A percentile compares a stretch with the other conserved stretches of the same genome.
Evolutionary conservation across 345 rosid species (phyloP).

Genomic region (Lepidium sativum): DNA sequence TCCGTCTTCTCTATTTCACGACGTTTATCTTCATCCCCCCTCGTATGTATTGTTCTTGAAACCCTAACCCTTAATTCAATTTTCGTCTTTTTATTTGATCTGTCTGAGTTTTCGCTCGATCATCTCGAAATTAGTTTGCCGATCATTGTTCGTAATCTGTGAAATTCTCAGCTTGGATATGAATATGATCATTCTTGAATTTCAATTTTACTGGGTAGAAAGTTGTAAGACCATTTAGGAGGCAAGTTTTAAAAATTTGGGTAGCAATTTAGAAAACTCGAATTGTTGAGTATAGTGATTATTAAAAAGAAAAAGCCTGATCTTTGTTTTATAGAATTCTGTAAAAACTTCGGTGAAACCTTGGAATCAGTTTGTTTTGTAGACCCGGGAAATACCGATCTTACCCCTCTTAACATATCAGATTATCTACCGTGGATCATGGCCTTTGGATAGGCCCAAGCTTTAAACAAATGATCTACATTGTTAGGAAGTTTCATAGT

Average conservation of each 20-base stretch:
- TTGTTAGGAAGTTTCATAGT: too few relatives aligned
- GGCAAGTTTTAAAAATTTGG: background rate
- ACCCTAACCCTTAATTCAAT: background rate
- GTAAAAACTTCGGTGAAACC: background rate
- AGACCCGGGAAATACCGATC: background rate
- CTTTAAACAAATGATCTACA: background rate
- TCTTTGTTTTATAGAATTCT: background rate
- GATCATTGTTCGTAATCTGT: background rate
- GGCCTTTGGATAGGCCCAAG: constrained; percentile 9
- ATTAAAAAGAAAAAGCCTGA: background rate
- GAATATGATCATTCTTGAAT: background rate
- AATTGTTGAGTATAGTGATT: background rate
- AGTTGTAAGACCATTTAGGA: background rate
- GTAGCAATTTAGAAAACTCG: background rate
- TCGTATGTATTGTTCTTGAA: constrained; percentile 3
- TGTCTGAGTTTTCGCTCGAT: background rate
- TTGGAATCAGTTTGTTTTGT: background rate
- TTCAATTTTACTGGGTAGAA: background rate
- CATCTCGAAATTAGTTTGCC: background rate
- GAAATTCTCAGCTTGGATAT: background rate
- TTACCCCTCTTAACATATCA: background rate
- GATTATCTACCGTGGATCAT: background rate
- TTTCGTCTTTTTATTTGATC: background rate
- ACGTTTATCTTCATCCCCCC: background rate
- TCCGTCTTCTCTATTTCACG: background rate